Conservation (phyloP, 495 filamentous ascomycete species). For the Daldinia childiae region DNA sequence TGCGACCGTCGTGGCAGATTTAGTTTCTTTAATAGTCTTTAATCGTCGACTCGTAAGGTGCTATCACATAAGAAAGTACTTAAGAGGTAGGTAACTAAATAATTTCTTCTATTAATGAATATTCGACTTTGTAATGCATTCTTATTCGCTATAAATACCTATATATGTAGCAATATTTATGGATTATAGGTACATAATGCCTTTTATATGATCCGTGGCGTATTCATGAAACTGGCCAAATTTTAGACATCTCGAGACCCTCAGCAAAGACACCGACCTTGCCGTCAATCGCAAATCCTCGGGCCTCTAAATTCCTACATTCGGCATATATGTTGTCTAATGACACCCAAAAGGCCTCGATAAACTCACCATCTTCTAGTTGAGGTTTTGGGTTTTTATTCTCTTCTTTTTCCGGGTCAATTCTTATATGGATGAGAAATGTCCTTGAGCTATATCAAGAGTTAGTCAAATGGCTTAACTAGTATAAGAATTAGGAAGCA, state of each 20-base stretch:
- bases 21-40: no score
- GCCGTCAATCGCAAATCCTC: constrained; percentile 77
- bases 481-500: not conserved
- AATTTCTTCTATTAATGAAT: no score
- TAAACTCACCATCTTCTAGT: constrained; percentile 80
- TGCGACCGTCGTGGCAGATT: no score
- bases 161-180: not conserved
- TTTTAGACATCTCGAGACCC: constrained; percentile 73
- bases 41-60: no score
- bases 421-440: constrained; percentile 72
- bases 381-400: constrained; percentile 70
- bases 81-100: no score
- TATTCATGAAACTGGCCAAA: constrained; percentile 47
- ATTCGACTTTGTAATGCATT: no score
- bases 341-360: constrained; percentile 75
- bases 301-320: constrained; percentile 64
- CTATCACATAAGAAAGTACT: no score
- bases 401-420: constrained; percentile 66
- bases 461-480: constrained; percentile 53
- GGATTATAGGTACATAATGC: not conserved
- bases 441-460: constrained; percentile 70
- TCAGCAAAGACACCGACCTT: constrained; percentile 77
- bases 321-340: constrained; percentile 65
- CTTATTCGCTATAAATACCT: no score
- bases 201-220: not conserved